Conservation (phyloP, 2,329 filamentous ascomycete genomes). For the Trichoderma harzianum region DNA sequence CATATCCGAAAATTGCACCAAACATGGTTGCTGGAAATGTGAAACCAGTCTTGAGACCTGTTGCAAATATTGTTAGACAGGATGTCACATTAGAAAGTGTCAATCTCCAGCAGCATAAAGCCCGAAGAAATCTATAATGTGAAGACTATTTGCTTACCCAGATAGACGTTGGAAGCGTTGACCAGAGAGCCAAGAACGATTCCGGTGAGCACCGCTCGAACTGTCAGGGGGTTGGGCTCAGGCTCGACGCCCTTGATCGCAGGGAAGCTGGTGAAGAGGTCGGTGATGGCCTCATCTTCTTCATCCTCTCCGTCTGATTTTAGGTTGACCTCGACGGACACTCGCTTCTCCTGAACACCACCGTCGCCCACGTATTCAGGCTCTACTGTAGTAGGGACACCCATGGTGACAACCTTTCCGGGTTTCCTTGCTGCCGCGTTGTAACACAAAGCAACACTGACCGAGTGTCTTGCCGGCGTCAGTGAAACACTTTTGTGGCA, state of each 20-base stretch:
- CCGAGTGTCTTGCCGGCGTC: background rate
- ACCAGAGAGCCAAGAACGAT: slow-evolving; percentile 56
- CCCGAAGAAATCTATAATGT: accelerated
- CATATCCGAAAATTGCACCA: slow-evolving; percentile 58
- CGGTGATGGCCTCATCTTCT: slow-evolving; percentile 30
- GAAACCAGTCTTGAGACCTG: slow-evolving; percentile 50
- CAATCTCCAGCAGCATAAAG: background rate
- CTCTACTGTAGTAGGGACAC: background rate
- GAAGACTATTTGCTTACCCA: slow-evolving; percentile 38
- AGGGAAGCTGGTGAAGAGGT: slow-evolving; percentile 42
- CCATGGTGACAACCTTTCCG: background rate
- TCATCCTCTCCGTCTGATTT: slow-evolving; percentile 28
- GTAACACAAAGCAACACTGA: background rate
- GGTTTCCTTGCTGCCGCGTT: background rate
- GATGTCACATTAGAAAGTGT: no score
- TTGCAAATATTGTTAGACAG: background rate
- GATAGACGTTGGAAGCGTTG: slow-evolving; percentile 60
- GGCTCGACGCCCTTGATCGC: slow-evolving; percentile 39
- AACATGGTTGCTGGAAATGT: slow-evolving; percentile 48
- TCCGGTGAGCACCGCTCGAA: slow-evolving; percentile 54
- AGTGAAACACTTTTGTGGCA: background rate
- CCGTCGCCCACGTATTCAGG: background rate
- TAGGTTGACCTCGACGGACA: slow-evolving; percentile 24
- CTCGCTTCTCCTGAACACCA: slow-evolving; percentile 24
- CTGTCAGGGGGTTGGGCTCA: slow-evolving; percentile 49